These are phyloP conservation scores for Steccherinum ochraceum DNA, from an alignment of 768 basidiomycete genomes.

Conservation along the genomic window DNA sequence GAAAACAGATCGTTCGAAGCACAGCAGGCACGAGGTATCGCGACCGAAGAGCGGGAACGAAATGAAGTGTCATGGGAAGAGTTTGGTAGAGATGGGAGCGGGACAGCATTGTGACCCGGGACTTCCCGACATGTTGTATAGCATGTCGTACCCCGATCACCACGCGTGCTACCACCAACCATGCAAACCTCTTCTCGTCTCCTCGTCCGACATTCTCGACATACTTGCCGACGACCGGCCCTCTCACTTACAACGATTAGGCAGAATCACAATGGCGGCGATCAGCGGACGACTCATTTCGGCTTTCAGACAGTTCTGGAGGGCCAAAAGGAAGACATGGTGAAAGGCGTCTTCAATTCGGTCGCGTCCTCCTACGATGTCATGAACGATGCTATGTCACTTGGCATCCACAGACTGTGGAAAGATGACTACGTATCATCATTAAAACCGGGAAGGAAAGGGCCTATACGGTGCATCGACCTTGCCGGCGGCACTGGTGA, in stretches of 20 bases:
- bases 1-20: no score
- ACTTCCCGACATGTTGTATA: background rate
- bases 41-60: no score
- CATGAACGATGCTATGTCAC: constrained; percentile 99
- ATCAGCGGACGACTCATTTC: constrained; percentile 65
- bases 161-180: background rate
- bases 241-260: no score
- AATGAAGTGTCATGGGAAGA: no score
- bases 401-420: constrained; percentile 96
- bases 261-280: no score
- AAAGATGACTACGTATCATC: constrained; percentile 83
- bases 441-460: constrained; percentile 70
- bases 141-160: background rate
- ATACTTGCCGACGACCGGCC: no score
- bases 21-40: no score
- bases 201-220: background rate
- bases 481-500: constrained; percentile 98
- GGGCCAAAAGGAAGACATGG: constrained; percentile 81
- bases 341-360: constrained; percentile 90
- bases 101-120: background rate
- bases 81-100: no score
- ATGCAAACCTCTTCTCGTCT: background rate
- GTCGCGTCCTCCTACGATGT: constrained; percentile 94
- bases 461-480: constrained; percentile 79
- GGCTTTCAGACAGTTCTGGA: constrained; percentile 89